Conservation (phyloP, 495 filamentous ascomycete genomes). For the Baudoinia panamericana region DNA sequence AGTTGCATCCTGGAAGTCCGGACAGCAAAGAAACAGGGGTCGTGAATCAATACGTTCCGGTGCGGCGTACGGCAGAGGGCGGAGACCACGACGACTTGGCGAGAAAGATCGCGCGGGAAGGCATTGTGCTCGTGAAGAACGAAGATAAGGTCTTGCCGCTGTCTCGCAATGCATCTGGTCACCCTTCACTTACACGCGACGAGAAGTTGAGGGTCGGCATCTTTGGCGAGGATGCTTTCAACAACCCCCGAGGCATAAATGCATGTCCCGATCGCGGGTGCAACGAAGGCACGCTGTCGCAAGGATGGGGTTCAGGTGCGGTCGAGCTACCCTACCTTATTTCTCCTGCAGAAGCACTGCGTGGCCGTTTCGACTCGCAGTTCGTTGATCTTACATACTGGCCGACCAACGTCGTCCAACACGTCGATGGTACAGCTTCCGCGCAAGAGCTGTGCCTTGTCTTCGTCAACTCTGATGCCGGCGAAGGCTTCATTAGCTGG, state of each 20-base stretch:
- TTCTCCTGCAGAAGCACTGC: conserved; percentile 54
- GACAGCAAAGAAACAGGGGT: conserved; percentile 42
- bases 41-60: conserved; percentile 69
- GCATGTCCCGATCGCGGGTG: conserved; percentile 62
- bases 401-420: conserved; percentile 43
- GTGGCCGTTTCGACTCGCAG: conserved; percentile 44
- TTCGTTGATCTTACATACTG: conserved; percentile 47
- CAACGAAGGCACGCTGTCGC: conserved; percentile 71
- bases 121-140: conserved; percentile 79
- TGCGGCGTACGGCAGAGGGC: conserved; percentile 31
- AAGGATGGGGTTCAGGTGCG: conserved; percentile 83
- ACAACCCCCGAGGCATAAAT: conserved; percentile 55
- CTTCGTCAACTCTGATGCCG: conserved; percentile 48
- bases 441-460: conserved; percentile 54
- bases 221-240: conserved; percentile 73
- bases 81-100: conserved; percentile 53
- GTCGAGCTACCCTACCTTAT: conserved; percentile 79
- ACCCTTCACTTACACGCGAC: conserved; percentile 16
- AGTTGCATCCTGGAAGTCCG: conserved; percentile 48
- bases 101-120: conserved; percentile 65
- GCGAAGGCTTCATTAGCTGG: conserved; percentile 51
- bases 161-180: conserved; percentile 30
- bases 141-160: conserved; percentile 50
- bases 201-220: conserved; percentile 53
- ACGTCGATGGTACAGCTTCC: conserved; percentile 31